Evolutionary conservation across 768 basidiomycete species (phyloP), one percentile per base, ranked within the genome.

Genomic region (Tricholoma sp.): DNA sequence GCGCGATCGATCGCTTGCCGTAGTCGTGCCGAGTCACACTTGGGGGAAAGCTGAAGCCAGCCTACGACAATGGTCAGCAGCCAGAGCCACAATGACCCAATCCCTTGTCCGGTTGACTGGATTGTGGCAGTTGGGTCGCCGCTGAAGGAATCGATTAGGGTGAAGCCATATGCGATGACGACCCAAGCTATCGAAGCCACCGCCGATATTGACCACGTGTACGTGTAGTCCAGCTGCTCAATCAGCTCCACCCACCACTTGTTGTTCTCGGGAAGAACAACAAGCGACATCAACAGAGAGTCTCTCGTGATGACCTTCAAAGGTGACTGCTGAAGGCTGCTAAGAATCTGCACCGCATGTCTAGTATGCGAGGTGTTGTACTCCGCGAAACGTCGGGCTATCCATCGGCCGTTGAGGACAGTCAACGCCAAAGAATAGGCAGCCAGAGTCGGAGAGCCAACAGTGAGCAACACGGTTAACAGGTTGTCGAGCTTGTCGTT

Each of bases 81-180:
- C 77, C 77, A 80, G 13, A 80, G 66, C 75, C 74, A 80, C 12
- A 70, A 63, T 2, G 73, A 74, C 0, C 76, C 75, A 5, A 74
- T 72, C 11, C 67, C 74, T 50, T 77, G 67, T 0, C 76, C 79
- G 24, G 67, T 75, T 5, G 69, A 63, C 32, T 70, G 61, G 6
- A 76, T 36, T 12, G 59, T 50, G 10, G 50, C 58, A 4, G 59
- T 64, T 24, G 65, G 59, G 33, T 66, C 54, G 4, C 59, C 56
- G 12, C 63, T 61, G 55, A 74, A 72, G 15, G 72, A 68, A 48
- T 72, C 69, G 24, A 73, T 52, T 24, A 76, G 63, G 2, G 76
- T 76, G 58, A 76, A 67, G 2, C 68, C 52, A 55, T 77, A 79
- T 1, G 79, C 77, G 6, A 79, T 61, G 36, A 76, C 55, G 2